phyloP scores from a whole-genome alignment of 148 eudicot species.

The Tetragonia tetragonoides region DNA sequence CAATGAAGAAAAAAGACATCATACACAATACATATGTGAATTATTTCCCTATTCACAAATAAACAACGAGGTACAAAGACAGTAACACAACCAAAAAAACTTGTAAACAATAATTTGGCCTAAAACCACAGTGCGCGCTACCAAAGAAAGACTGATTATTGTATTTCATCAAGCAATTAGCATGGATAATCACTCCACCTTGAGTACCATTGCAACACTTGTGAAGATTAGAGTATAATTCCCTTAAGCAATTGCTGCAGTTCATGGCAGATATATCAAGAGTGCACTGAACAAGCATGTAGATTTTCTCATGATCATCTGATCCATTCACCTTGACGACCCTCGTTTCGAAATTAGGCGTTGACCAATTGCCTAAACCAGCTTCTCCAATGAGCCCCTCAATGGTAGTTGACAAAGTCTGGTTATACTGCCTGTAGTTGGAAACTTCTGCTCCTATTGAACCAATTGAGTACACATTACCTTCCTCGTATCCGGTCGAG shows the following conservation, averaged over 20 bases:
- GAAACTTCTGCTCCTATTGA: neutral
- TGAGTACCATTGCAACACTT: conserved; percentile 14
- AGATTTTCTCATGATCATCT: conserved; percentile 8
- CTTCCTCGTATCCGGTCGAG: conserved; percentile 6
- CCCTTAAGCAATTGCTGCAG: conserved; percentile 31
- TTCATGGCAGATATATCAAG: conserved; percentile 24
- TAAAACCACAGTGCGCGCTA: neutral
- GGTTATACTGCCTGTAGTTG: conserved; percentile 9
- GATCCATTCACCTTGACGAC: conserved; percentile 11
- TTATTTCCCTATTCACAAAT: neutral
- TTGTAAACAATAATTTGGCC: neutral
- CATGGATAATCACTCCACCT: conserved; percentile 23
- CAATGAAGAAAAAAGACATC: neutral
- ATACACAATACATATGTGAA: too few species aligned
- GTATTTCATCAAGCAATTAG: conserved; percentile 24
- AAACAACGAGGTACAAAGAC: neutral
- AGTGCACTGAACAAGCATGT: conserved; percentile 36
- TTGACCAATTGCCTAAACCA: conserved; percentile 15
- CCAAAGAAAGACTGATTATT: conserved; percentile 22
- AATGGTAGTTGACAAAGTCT: conserved; percentile 17
- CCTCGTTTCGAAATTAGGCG: conserved; percentile 21
- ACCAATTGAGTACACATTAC: neutral
- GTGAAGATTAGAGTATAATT: conserved; percentile 10
- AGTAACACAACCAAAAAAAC: neutral
- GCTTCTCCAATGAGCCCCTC: conserved; percentile 17